Conservation (phyloP, 2,329 filamentous ascomycete genomes). For the Aureobasidium sp. region DNA sequence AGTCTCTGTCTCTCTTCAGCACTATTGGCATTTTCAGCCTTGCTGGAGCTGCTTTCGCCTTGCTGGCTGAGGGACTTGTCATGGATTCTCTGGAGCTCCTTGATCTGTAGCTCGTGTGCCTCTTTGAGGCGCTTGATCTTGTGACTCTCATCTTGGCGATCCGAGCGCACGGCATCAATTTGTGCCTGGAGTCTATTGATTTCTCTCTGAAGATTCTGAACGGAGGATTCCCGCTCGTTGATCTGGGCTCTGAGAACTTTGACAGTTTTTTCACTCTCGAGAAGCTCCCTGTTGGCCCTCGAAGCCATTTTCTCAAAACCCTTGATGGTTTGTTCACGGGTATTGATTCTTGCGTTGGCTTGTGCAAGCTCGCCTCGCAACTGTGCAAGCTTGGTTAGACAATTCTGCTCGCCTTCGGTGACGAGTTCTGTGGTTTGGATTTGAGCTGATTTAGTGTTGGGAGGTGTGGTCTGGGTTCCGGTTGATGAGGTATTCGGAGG, state of each 20-base stretch:
- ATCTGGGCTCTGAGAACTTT: too few relatives aligned
- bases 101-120: background rate
- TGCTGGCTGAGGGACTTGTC: background rate
- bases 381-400: background rate
- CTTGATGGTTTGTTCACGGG: too few relatives aligned
- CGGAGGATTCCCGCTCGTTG: background rate
- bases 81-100: background rate
- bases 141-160: background rate
- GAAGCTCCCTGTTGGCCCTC: too few relatives aligned
- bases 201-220: background rate
- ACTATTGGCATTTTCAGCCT: background rate
- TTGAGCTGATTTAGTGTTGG: background rate
- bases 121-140: background rate
- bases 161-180: background rate
- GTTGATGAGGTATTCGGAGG: background rate
- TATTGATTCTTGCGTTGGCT: too few relatives aligned
- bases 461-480: background rate
- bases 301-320: too few relatives aligned
- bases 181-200: background rate
- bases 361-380: too few relatives aligned
- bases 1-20: background rate
- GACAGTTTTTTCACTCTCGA: too few relatives aligned
- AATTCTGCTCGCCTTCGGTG: background rate
- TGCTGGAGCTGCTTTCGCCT: background rate
- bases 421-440: background rate